phyloP scores from a whole-genome alignment of 2,329 filamentous ascomycete genomes.

The Alternaria alternata region DNA sequence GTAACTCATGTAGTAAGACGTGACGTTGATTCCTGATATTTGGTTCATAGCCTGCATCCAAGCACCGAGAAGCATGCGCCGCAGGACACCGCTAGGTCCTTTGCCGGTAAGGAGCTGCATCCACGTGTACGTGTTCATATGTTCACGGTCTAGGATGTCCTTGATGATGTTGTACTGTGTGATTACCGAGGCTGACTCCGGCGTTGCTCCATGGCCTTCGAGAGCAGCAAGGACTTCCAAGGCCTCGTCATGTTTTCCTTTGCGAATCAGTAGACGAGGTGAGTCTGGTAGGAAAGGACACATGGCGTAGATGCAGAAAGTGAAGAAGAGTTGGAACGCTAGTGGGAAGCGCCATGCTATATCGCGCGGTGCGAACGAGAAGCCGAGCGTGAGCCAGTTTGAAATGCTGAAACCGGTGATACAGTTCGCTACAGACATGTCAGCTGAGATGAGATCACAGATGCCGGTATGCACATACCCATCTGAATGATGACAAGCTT shows the following conservation, averaged over 20 bases:
- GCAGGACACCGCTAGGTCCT: constrained; percentile 52
- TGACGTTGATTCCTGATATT: constrained; percentile 42
- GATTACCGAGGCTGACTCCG: constrained; percentile 45
- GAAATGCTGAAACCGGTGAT: constrained; percentile 56
- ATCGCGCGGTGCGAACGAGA: constrained; percentile 51
- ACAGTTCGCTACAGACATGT: constrained; percentile 45
- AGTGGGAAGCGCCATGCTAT: constrained; percentile 60
- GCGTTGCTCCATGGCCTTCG: constrained; percentile 51
- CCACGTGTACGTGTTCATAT: constrained; percentile 57
- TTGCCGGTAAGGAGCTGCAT: constrained; percentile 54
- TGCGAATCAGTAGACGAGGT: constrained; percentile 61
- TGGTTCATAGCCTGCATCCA: constrained; percentile 59
- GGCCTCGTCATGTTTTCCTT: constrained; percentile 58
- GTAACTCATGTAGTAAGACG: constrained; percentile 53
- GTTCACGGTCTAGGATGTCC: constrained; percentile 54
- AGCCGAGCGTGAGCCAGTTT: constrained; percentile 55
- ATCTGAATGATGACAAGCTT: constrained; percentile 58
- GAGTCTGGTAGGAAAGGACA: constrained; percentile 54
- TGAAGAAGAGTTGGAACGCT: constrained; percentile 65
- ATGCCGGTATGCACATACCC: constrained; percentile 29
- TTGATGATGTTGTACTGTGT: constrained; percentile 52
- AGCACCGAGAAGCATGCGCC: constrained; percentile 57
- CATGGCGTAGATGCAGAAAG: constrained; percentile 63
- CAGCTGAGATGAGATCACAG: neutral
- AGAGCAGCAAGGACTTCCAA: constrained; percentile 46